Percentiles rank a stretch among this genome's conserved stretches.
These are phyloP conservation scores for Clitopilus hobsonii DNA, from an alignment of 768 basidiomycete genomes.

Conservation along the genomic window DNA sequence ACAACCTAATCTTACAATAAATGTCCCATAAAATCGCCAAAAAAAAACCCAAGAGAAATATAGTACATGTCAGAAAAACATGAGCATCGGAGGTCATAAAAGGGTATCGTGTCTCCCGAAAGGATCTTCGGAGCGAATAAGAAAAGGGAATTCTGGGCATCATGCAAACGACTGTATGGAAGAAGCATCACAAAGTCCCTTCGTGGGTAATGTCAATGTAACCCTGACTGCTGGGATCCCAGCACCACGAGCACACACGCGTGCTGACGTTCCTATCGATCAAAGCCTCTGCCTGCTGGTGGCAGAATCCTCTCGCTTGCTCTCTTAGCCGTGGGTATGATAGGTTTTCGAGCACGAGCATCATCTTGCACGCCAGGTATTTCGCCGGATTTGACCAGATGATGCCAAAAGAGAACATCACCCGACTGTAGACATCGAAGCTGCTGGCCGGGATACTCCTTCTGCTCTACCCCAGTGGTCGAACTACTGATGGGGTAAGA, in stretches of 20 bases:
- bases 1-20: not conserved
- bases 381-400: slow-evolving; percentile 66
- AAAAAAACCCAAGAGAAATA: not conserved
- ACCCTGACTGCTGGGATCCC: not conserved
- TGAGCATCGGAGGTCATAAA: not conserved
- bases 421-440: slow-evolving; percentile 46
- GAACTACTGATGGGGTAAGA: slow-evolving; percentile 15
- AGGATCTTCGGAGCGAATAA: not conserved
- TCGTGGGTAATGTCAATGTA: not conserved
- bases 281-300: slow-evolving; percentile 6
- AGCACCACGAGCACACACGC: not conserved
- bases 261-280: not conserved
- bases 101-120: not conserved
- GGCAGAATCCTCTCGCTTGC: not conserved
- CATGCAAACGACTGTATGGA: not conserved
- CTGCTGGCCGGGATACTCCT: slow-evolving; percentile 26
- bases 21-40: not conserved
- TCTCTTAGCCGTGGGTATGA: slow-evolving; percentile 7
- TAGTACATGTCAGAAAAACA: not conserved
- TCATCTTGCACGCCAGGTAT: slow-evolving; percentile 67
- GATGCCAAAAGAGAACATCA: slow-evolving; percentile 73
- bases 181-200: not conserved
- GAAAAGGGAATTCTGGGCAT: not conserved
- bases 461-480: slow-evolving; percentile 28
- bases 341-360: slow-evolving; percentile 40